Evolutionary conservation across 108 stramenopile species (phyloP).

Genomic region (Pseudonitzschia pungens): DNA sequence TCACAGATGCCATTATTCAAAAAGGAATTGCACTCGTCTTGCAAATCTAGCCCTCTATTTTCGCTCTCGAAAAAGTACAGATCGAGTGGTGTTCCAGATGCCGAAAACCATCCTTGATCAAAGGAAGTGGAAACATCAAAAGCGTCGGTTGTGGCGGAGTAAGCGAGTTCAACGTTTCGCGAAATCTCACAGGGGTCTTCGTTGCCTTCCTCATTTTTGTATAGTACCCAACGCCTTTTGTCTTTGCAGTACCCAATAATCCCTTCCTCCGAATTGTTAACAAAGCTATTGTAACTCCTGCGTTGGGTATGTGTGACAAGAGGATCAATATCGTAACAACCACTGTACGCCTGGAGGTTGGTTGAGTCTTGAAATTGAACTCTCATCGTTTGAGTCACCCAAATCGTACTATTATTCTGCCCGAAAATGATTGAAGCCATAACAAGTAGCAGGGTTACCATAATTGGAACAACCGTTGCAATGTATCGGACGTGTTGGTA

Average conservation of each 20-base stretch:
- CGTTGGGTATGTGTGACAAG: background rate
- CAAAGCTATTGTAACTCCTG: background rate
- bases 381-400: conserved; percentile 6
- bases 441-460: background rate
- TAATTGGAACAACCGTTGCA: background rate
- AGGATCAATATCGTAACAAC: background rate
- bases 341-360: background rate
- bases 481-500: background rate
- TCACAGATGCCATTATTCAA: conserved; percentile 9
- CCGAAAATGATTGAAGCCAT: background rate
- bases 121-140: conserved; percentile 1
- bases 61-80: background rate
- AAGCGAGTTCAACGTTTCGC: background rate
- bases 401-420: background rate
- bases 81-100: conserved; percentile 3
- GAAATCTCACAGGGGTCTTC: background rate
- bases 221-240: background rate
- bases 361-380: conserved; percentile 9
- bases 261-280: background rate
- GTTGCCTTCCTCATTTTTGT: background rate
- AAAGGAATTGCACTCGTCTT: background rate
- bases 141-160: background rate
- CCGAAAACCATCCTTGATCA: background rate
- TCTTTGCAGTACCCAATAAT: background rate
- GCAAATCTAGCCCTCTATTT: background rate